Evolutionary conservation across 2,329 filamentous ascomycete genomes (phyloP).

Genomic region (Fusarium euwallaceae): DNA sequence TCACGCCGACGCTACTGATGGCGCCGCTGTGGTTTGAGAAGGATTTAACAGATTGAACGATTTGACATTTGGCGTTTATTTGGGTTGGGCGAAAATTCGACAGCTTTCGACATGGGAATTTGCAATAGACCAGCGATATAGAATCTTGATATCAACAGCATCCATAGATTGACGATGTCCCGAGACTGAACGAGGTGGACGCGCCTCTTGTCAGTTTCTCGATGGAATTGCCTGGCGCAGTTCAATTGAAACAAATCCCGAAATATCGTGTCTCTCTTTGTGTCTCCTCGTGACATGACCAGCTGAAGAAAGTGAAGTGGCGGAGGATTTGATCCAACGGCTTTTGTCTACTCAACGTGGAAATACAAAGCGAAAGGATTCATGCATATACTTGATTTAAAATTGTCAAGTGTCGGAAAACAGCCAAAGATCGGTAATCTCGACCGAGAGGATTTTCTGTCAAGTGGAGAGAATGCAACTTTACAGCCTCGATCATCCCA

Average conservation of each 20-base stretch:
- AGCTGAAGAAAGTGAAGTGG: neutral
- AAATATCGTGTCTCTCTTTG: neutral
- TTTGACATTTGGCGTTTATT: slow-evolving; percentile 23
- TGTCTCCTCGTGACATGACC: neutral
- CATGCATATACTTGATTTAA: neutral
- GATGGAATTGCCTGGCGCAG: slow-evolving; percentile 37
- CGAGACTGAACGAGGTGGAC: slow-evolving; percentile 2
- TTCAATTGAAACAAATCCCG: slow-evolving; percentile 41
- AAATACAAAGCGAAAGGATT: neutral
- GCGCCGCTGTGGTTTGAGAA: slow-evolving; percentile 40
- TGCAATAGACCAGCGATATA: slow-evolving; percentile 41
- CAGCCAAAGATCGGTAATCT: neutral
- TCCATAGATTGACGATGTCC: slow-evolving; percentile 33
- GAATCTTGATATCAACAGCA: slow-evolving; percentile 41
- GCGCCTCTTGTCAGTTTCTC: neutral
- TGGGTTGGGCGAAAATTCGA: slow-evolving; percentile 28
- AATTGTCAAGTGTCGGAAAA: neutral
- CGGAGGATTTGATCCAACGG: neutral
- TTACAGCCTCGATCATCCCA: neutral
- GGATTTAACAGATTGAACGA: slow-evolving; percentile 19
- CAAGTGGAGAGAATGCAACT: neutral
- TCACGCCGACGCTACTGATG: slow-evolving; percentile 54
- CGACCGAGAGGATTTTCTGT: neutral
- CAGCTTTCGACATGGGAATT: slow-evolving; percentile 35
- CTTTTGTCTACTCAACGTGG: neutral